Conservation (phyloP, 2,329 filamentous ascomycete species). For the Aurifilum marmelostoma region DNA sequence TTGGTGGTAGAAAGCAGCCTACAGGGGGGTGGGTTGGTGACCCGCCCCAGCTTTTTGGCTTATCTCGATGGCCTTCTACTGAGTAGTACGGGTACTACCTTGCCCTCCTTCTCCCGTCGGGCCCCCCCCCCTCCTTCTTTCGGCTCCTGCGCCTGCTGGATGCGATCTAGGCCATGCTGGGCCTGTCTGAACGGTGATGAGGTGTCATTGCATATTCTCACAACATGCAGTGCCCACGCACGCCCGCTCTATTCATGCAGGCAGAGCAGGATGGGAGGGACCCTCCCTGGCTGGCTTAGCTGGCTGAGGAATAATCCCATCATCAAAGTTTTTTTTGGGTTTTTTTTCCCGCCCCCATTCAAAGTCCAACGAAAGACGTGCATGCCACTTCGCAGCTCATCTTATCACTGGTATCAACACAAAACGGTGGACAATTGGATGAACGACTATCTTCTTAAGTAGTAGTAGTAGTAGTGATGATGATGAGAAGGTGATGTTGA, state of each 20-base stretch:
- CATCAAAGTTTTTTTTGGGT: too few species aligned
- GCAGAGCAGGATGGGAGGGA: not conserved
- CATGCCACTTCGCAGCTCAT: not conserved
- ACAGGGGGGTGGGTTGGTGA: not conserved
- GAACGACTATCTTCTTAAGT: not conserved
- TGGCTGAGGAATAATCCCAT: too few species aligned
- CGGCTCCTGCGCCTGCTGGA: not conserved
- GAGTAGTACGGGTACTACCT: too few species aligned
- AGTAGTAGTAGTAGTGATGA: not conserved
- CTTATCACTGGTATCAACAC: not conserved
- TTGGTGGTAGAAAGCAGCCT: too few species aligned
- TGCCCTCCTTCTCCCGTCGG: not conserved
- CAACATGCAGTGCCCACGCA: not conserved
- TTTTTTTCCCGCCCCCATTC: too few species aligned
- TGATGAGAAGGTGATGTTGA: not conserved
- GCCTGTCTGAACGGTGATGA: not conserved
- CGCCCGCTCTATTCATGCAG: not conserved
- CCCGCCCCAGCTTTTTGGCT: not conserved
- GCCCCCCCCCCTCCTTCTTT: not conserved
- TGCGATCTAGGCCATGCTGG: not conserved
- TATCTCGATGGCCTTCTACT: not conserved
- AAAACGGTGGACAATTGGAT: not conserved
- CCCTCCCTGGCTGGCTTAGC: not conserved
- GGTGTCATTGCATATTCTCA: conserved; percentile 8
- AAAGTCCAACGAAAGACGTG: too few species aligned